Percentiles rank a stretch among this genome's conserved stretches.
Evolutionary conservation across 148 eudicot species (phyloP).

Genomic region (Arbutus unedo): DNA sequence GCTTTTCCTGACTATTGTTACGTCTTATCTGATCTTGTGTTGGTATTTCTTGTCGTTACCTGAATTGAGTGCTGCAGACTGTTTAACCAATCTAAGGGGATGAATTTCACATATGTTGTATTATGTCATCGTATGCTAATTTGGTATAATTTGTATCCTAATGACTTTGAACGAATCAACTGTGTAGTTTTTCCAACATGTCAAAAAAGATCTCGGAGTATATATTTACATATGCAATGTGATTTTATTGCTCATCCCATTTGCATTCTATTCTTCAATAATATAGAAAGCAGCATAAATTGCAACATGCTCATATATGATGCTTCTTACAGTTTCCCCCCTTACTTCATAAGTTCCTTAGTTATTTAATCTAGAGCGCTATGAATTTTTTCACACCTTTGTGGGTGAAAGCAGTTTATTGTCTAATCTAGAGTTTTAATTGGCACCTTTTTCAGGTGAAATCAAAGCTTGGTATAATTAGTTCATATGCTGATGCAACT

Average conservation of each 20-base stretch:
- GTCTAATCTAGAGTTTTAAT: not conserved
- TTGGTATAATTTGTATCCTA: not conserved
- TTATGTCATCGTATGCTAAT: not conserved
- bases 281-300: not conserved
- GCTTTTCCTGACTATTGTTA: not conserved
- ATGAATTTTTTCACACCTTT: slow-evolving; percentile 6
- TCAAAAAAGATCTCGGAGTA: not conserved
- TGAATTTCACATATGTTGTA: not conserved
- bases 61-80: not conserved
- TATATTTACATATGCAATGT: not conserved
- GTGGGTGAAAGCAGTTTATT: slow-evolving; percentile 35
- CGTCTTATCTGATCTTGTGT: not conserved
- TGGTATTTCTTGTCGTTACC: not conserved
- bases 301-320: not conserved
- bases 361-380: not conserved
- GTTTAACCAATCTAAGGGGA: not conserved
- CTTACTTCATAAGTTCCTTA: not conserved
- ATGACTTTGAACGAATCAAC: not conserved
- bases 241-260: not conserved
- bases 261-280: not conserved
- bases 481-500: slow-evolving; percentile 82
- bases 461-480: slow-evolving; percentile 73
- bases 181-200: not conserved
- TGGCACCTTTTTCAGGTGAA: slow-evolving; percentile 52
- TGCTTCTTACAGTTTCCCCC: not conserved